These are phyloP conservation scores for Aspergillus phoenicis DNA, from an alignment of 2,329 filamentous ascomycete species.

Conservation along the genomic window DNA sequence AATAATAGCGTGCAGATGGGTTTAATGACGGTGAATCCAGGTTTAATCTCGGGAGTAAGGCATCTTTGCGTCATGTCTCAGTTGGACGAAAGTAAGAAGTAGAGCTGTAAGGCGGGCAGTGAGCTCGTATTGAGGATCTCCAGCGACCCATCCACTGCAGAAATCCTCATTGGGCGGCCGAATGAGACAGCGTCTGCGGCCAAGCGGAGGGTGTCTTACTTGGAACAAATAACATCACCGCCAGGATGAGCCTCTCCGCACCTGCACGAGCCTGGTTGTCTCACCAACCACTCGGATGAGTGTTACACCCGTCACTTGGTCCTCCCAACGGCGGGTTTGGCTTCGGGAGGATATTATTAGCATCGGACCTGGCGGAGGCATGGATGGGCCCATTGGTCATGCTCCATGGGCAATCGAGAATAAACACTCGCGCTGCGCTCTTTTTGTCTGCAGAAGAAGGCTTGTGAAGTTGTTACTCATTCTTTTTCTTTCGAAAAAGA, in stretches of 20 bases:
- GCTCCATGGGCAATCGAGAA: background rate
- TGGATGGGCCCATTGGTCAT: background rate
- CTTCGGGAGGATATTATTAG: constrained; percentile 6
- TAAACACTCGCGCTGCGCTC: background rate
- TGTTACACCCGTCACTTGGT: constrained; percentile 7
- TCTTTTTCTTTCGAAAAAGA: background rate
- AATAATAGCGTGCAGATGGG: background rate
- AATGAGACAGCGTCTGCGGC: constrained; percentile 8
- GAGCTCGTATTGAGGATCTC: background rate
- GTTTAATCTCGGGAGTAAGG: constrained; percentile 5
- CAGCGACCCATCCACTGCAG: background rate
- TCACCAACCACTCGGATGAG: background rate
- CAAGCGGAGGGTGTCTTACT: constrained; percentile 10
- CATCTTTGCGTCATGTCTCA: constrained; percentile 12
- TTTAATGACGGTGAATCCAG: constrained; percentile 3
- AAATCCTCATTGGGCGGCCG: background rate
- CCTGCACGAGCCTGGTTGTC: constrained; percentile 5
- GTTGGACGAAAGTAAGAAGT: background rate
- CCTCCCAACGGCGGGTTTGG: background rate
- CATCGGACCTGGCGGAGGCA: constrained; percentile 3
- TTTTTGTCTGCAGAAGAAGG: background rate
- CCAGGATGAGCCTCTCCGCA: background rate
- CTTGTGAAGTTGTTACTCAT: background rate
- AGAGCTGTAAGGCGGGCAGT: constrained; percentile 9
- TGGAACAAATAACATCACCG: background rate